Base-by-base conservation (phyloP, 2,329 filamentous ascomycete genomes). In the Thermoascus crustaceus region DNA sequence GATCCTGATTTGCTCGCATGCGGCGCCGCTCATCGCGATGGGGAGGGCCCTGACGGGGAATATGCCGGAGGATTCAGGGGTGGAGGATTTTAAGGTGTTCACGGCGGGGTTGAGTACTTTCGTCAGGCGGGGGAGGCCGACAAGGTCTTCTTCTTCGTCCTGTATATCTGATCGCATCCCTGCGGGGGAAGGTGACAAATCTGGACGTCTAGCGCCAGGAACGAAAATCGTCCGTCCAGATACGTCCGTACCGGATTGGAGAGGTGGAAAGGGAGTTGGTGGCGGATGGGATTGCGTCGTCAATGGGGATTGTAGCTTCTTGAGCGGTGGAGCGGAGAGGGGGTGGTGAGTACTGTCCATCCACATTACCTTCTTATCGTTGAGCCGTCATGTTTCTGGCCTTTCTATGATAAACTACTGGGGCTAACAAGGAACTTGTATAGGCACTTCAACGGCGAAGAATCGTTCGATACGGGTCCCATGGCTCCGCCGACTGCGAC, bases 291-390 rank as follows among this genome's bases (percentile, higher is more conserved):
- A 76, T 25, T 88, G 86, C 54, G 73, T 77, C 40, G 56, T 75
- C 35, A 89, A 94, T 63, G 86, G 86, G 10, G 85, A 94, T 57
- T 94, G 87, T 53, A 80, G 75, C 40, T 94, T 89, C 61, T 66
- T 96, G 46, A 76, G 71, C 35, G 73, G 74, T 36, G 89, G 89
- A 5, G 81, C 83, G 50, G 89, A 96, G 62, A 73, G 88, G 66
- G 87, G 87, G 55, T 96, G 89, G 87, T 91, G 61, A 63, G 70
- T 56, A 39, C n/a, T n/a, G n/a, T n/a, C n/a, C n/a, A n/a, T 64
- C 40, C 48, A 23, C 30, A 30, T 27, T 44, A 43, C 42, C 42
- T 48, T 34, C 48, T 40, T 40, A 41, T 40, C n/a, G 20, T 53
- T 38, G n/a, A n/a, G n/a, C n/a, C n/a, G n/a, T n/a, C n/a, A n/a